phyloP scores from a whole-genome alignment of 345 rosid species.

The Citrus trifoliata region DNA sequence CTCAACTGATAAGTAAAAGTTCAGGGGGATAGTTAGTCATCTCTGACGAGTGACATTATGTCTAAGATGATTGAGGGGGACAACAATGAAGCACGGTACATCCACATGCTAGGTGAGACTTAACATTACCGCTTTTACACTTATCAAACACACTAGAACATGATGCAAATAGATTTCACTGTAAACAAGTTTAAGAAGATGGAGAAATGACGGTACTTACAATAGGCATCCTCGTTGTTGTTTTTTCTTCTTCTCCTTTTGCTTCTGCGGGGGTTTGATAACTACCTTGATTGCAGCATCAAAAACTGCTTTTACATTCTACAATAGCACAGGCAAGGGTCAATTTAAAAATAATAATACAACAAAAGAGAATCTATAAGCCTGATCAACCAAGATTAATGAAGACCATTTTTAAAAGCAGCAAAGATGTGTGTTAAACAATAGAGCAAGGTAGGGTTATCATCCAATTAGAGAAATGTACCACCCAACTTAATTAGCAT shows the following conservation, averaged over 20 bases:
- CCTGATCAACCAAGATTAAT: background rate
- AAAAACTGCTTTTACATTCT: constrained; percentile 96
- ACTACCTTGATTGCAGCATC: constrained; percentile 96
- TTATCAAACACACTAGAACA: background rate
- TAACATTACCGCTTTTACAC: background rate
- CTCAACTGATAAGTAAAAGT: background rate
- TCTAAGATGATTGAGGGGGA: background rate
- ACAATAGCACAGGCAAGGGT: constrained; percentile 20
- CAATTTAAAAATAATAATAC: background rate
- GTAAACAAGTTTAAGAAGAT: constrained; percentile 6
- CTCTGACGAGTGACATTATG: background rate
- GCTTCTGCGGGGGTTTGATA: constrained; percentile 73
- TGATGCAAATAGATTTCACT: background rate
- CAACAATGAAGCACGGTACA: background rate
- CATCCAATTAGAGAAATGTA: background rate
- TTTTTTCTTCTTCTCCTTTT: constrained; percentile 75
- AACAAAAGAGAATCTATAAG: background rate
- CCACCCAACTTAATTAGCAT: background rate
- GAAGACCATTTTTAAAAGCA: background rate
- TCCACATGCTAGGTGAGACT: background rate
- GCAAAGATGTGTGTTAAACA: background rate
- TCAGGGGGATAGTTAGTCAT: background rate
- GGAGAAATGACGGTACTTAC: constrained; percentile 41
- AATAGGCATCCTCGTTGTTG: constrained; percentile 61
- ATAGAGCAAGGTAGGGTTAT: background rate